Percentiles rank a stretch among this genome's conserved stretches.
phyloP scores from a whole-genome alignment of 805 yeast species.

The Dipodascus albidus region DNA sequence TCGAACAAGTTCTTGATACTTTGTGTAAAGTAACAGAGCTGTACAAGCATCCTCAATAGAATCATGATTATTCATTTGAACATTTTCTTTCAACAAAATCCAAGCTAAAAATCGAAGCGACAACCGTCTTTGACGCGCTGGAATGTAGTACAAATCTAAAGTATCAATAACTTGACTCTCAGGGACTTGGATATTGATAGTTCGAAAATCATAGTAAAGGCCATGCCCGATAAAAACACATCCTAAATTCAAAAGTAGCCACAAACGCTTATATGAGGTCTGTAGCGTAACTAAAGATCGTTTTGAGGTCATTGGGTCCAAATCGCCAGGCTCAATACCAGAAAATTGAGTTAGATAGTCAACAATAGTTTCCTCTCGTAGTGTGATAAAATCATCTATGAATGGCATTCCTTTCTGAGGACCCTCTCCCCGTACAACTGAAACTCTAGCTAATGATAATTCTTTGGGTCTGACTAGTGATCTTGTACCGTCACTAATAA shows the following conservation, averaged over 20 bases:
- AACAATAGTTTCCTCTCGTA: constrained; percentile 47
- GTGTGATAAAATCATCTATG: constrained; percentile 81
- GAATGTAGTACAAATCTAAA: constrained; percentile 61
- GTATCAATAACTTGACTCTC: constrained; percentile 81
- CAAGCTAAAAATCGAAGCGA: constrained; percentile 82
- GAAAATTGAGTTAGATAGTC: constrained; percentile 85
- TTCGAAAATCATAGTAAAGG: constrained; percentile 78
- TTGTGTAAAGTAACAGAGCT: constrained; percentile 67
- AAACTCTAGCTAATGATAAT: constrained; percentile 75
- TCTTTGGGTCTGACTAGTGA: constrained; percentile 62
- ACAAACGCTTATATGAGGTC: constrained; percentile 75
- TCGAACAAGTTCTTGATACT: constrained; percentile 50
- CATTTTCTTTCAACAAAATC: constrained; percentile 57
- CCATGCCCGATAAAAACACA: constrained; percentile 96
- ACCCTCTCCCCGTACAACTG: constrained; percentile 62
- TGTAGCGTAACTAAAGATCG: constrained; percentile 68
- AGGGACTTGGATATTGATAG: constrained; percentile 87
- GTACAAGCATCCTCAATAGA: constrained; percentile 93
- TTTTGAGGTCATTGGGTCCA: constrained; percentile 54
- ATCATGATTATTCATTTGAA: constrained; percentile 91
- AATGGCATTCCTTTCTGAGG: constrained; percentile 62
- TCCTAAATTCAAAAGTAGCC: constrained; percentile 83
- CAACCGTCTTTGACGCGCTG: constrained; percentile 62
- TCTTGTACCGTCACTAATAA: constrained; percentile 60
- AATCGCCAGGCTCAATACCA: constrained; percentile 90